Percentiles rank a stretch among this genome's conserved stretches.
phyloP scores from a whole-genome alignment of 371 early-diverging fungal species.

The Enterospora canceri region DNA sequence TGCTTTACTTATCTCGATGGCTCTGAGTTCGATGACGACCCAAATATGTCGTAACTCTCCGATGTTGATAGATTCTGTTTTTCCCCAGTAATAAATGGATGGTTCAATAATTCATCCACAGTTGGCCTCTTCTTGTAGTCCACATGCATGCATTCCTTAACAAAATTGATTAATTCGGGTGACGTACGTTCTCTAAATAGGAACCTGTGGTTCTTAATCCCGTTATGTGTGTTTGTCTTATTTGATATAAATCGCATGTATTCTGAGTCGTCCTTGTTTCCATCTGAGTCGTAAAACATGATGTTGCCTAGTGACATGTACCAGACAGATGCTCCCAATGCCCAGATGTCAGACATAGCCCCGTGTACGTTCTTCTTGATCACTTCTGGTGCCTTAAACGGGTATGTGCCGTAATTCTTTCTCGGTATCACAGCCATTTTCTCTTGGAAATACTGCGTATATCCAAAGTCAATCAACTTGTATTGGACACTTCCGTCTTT shows the following conservation, averaged over 20 bases:
- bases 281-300: slow-evolving; percentile 43
- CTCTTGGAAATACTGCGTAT: slow-evolving; percentile 22
- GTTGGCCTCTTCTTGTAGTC: slow-evolving; percentile 44
- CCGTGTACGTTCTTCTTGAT: slow-evolving; percentile 52
- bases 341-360: slow-evolving; percentile 54
- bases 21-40: no score
- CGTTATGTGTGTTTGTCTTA: not conserved
- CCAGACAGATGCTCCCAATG: slow-evolving; percentile 51
- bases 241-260: slow-evolving; percentile 41
- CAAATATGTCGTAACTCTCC: not conserved
- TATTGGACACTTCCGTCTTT: slow-evolving; percentile 31
- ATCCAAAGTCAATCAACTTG: slow-evolving; percentile 58
- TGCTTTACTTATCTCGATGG: no score
- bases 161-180: slow-evolving; percentile 45
- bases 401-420: slow-evolving; percentile 57
- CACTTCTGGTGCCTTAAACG: slow-evolving; percentile 58
- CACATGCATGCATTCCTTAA: slow-evolving; percentile 44
- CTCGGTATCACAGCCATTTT: slow-evolving; percentile 32
- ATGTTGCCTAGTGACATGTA: slow-evolving; percentile 40
- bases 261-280: slow-evolving; percentile 30
- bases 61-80: not conserved
- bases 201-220: slow-evolving; percentile 22
- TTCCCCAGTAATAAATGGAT: slow-evolving; percentile 48
- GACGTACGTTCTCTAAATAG: slow-evolving; percentile 38
- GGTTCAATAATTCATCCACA: slow-evolving; percentile 45